Conservation (phyloP, 345 rosid species). For the Durio zibethinus region DNA sequence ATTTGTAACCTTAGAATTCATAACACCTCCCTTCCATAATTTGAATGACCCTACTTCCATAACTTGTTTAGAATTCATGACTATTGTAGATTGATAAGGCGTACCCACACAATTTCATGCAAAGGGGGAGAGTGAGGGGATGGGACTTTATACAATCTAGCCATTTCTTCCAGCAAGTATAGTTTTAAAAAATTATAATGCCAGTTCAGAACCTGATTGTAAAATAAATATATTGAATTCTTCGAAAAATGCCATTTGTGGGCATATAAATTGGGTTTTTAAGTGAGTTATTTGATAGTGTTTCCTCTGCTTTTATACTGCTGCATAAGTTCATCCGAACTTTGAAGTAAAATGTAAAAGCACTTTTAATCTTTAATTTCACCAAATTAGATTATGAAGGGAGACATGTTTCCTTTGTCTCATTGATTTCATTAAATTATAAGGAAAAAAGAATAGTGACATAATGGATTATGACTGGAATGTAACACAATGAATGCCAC, state of each 20-base stretch:
- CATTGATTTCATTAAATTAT: neutral
- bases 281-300: neutral
- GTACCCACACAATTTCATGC: conserved; percentile 94
- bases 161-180: conserved; percentile 70
- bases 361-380: neutral
- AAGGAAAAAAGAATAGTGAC: neutral
- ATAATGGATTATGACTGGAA: neutral
- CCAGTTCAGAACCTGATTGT: neutral
- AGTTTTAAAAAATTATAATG: neutral
- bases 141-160: conserved; percentile 73
- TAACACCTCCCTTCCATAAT: conserved; percentile 88
- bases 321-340: neutral
- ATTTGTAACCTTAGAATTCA: conserved; percentile 66
- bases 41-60: no score
- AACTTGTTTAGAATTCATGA: no score
- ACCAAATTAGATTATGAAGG: neutral
- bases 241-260: neutral
- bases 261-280: neutral
- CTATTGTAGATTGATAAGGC: conserved; percentile 70
- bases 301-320: neutral
- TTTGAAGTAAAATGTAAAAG: neutral
- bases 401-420: neutral
- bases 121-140: conserved; percentile 96
- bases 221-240: neutral
- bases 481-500: neutral